These are phyloP conservation scores for Ophiocordyceps camponoti-rufipedis DNA, from an alignment of 2,329 filamentous ascomycete species.

Conservation along the genomic window DNA sequence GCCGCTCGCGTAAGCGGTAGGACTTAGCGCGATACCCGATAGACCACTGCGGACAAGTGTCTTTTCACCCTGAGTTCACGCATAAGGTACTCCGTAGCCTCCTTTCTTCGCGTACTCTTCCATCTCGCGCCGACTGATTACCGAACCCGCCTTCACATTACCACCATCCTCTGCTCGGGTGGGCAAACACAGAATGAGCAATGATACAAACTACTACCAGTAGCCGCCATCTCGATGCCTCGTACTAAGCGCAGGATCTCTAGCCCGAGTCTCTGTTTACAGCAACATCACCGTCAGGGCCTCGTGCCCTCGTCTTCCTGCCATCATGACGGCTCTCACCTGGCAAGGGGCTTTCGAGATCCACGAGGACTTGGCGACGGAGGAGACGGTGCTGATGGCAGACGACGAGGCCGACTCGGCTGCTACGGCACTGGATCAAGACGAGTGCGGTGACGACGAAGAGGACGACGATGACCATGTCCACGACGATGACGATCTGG, in stretches of 20 bases:
- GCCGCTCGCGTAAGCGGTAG: background rate
- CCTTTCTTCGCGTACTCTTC: background rate
- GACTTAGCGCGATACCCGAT: background rate
- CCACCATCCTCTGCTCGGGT: background rate
- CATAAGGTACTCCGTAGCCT: background rate
- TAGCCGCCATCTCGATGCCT: background rate
- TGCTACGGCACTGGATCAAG: constrained; percentile 2
- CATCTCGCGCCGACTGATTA: background rate
- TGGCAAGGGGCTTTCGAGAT: constrained; percentile 24
- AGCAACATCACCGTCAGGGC: background rate
- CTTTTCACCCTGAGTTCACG: background rate
- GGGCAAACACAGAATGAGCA: background rate
- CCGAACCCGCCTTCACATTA: background rate
- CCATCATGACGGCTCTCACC: constrained; percentile 1
- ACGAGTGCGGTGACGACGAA: background rate
- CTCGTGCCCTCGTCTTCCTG: background rate
- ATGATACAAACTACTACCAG: background rate
- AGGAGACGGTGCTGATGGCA: constrained; percentile 30
- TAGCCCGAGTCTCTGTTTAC: background rate
- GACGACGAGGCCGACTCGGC: constrained; percentile 15
- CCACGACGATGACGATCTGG: constrained; percentile 10
- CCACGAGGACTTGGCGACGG: constrained; percentile 30
- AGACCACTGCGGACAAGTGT: too few relatives aligned
- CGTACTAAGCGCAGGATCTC: background rate
- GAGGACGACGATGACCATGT: constrained; percentile 2